These are phyloP conservation scores for Solanum corneliomulleri DNA, from an alignment of 257 asterid species.

Conservation along the genomic window DNA sequence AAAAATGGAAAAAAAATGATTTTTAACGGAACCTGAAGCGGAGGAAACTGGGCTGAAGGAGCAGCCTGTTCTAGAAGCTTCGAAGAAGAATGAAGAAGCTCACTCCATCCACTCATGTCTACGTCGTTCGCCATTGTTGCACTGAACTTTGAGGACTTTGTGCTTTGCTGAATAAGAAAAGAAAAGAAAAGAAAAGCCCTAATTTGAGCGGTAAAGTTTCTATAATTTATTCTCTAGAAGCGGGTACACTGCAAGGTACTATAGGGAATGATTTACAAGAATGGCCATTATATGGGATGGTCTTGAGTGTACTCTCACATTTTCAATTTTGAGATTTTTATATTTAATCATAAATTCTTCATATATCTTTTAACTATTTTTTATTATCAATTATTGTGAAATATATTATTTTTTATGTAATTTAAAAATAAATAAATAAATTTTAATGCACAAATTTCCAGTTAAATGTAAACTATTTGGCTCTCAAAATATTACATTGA, in stretches of 20 bases:
- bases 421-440: too few species aligned
- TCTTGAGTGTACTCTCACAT: neutral
- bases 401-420: too few species aligned
- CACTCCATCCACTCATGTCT: conserved; percentile 91
- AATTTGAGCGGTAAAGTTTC: conserved; percentile 27
- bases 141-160: neutral
- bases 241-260: neutral
- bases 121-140: conserved; percentile 62
- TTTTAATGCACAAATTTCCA: too few species aligned
- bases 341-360: too few species aligned
- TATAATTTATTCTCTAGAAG: neutral
- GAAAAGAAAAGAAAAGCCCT: conserved; percentile 28
- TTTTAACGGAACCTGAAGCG: conserved; percentile 57
- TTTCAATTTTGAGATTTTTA: neutral
- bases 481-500: too few species aligned
- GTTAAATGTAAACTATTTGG: too few species aligned
- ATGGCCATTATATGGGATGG: neutral
- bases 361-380: too few species aligned
- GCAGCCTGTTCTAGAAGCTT: conserved; percentile 98
- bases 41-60: conserved; percentile 95
- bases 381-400: too few species aligned
- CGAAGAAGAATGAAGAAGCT: conserved; percentile 92
- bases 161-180: neutral
- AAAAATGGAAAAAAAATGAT: neutral
- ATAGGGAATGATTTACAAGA: neutral